Base-by-base conservation (phyloP, 805 yeast species). In the Suhomyces prunicola region DNA sequence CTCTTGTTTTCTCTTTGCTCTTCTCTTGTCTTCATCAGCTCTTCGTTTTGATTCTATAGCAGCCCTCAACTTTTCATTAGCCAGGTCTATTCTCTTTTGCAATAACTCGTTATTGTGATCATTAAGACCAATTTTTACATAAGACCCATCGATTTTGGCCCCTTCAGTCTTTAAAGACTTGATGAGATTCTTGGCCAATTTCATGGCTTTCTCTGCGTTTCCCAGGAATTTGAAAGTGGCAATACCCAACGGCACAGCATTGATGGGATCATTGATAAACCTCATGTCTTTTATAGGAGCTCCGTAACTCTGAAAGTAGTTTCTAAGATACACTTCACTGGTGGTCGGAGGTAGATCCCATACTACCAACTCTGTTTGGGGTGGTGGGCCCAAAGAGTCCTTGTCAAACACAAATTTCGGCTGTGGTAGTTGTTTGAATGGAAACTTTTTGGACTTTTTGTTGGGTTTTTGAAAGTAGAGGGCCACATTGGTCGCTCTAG, bases 181-280 rank as follows among this genome's bases (percentile, higher is more conserved):
- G 8, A 73, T 61, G 19, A 75, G 63, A 45, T 60, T 60, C 36
- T 67, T 69, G 19, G 79, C 78, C 17, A 67, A 57, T 42, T 64
- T 61, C 67, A 66, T 67, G 4, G 83, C 72, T 53, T 79, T 80
- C 17, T 77, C 83, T 13, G 74, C 63, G 19, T 69, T 63, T 2
- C 90, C 89, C 53, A 77, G 85, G 68, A 79, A 91, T 54, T 79
- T 74, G 50, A 90, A 73, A 19, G 81, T 70, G 48, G 86, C 86
- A 22, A 90, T 73, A 8, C 96, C 94, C 41, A 91, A 67, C 0
- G 96, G 92, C 17, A 85, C 87, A 2, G 91, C 96, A 44, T 88
- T 84, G 22, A 76, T 74, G 0, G 93, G 89, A 62, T 91, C 94
- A 52, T 78, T 81, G 8, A 86, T 73, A 54, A 83, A 74, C 54